Evolutionary conservation across 140 eudicot genomes (phyloP), one percentile per base, ranked within the genome.

Genomic region (Stevia rebaudiana): DNA sequence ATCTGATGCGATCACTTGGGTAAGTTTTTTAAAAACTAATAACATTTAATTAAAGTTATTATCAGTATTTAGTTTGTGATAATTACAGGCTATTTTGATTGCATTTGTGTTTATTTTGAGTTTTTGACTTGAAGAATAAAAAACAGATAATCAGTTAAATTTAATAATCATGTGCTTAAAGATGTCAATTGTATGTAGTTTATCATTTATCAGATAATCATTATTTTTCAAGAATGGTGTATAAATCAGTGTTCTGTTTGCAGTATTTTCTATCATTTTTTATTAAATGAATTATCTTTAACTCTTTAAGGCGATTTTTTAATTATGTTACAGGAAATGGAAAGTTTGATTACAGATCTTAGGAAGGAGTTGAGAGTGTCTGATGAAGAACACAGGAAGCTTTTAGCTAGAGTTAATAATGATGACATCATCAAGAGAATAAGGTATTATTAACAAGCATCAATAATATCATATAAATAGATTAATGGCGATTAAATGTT

Each of bases 1-100:
- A 51, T 81, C 95, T 11, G 92, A 87, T 75, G 92, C 95, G 33
- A 84, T 87, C 62, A 79, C 95, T 24, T 87, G 95, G 95, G 95
- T 87, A 74, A 40, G 35, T 52, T 55, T n/a, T 57, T 44, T 40
- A 63, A 37, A 36, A 46, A 53, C 47, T 39, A 55, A 36, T 46
- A 44, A 53, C 37, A 24, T 48, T 8, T 21, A 24, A 43, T 4
- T 33, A n/a, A 61, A 36, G 18, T 10, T 23, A 54, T 23, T 24
- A 48, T 51, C 1, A 2, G 56, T 28, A 36, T 16, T 31, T 8
- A 35, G 67, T 56, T 56, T 56, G 24, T 8, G 44, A 31, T 54
- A 33, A 30, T 53, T 16, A 56, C 25, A 30, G 15, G 9, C n/a
- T 22, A 37, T 13, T 61, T 61, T 11, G 35, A 31, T 65, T 17